Evolutionary conservation across 2,329 filamentous ascomycete species (phyloP), one percentile per base, ranked within the genome.

Genomic region (Chrysosporium keratinophilum): DNA sequence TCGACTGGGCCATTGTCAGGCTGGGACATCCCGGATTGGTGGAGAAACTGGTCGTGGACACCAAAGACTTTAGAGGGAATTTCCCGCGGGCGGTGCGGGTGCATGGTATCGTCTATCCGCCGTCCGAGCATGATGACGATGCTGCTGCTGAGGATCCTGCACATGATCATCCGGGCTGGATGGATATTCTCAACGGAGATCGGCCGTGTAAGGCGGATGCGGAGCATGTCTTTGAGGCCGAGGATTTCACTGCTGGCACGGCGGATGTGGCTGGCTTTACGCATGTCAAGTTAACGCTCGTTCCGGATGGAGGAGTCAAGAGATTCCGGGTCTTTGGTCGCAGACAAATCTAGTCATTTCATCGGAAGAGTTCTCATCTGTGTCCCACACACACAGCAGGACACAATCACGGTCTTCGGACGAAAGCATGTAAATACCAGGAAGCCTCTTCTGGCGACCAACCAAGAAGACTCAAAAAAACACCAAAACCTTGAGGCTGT

Each of bases 241-340:
- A 64, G 7, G 46, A 60, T 59, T 9, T 60, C 44, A 6, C 57
- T 54, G 12, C 53, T 87, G 62, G 90, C 89, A 67, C 87, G 87
- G 41, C 87, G 81, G 86, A 84, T 81, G 6, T 75, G 75, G 56
- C 78, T 87, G 57, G 79, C 83, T 86, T 88, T 64, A 88, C 85
- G 11, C 89, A 93, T 71, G 82, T 90, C 19, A 96, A 95, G 78
- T 75, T 97, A 67, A 86, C 88, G 34, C 93, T 96, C 67, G 88
- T 95, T 61, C 91, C 91, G 0, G 90, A 97, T 69, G 90, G 91
- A 34, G 90, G 91, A 20, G 86, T 96, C 2, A 95, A 95, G 80
- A 77, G 90, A 59, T 78, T 96, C 60, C 80, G 88, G 44, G 81
- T 91, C 1, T 83, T 87, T 68, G 87, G 85, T 1, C 82, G 78